Evolutionary conservation across 2,329 filamentous ascomycete species (phyloP), one percentile per base, ranked within the genome.

Genomic region (Pseudogymnoascus sp.): DNA sequence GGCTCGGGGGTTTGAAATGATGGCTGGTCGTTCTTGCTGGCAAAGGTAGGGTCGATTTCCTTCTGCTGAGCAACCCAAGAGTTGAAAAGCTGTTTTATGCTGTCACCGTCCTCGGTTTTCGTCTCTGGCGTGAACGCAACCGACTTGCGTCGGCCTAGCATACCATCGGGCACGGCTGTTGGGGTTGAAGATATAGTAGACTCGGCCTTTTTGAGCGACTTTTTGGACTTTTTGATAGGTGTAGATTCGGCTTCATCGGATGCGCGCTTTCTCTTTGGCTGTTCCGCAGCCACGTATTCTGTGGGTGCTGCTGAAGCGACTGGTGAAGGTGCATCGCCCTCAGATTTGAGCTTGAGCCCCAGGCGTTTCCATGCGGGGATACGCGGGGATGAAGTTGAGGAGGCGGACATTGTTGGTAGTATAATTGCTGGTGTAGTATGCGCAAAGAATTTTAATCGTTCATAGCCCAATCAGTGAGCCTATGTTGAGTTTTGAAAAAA

Each of bases 101-200:
- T 83, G 65, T 81, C 78, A 18, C 81, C 83, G 72, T 88, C 84
- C 53, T 80, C 74, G 5, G 73, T 75, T 70, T 89, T 88, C 2
- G 84, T 86, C 60, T 87, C 85, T 6, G 82, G 78, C 1, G 85
- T 83, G 71, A 89, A 89, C 1, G 84, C 82, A 7, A 89, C 86
- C 3, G 83, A 85, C 71, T 88, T 88, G 66, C 76, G 77, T 40
- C 70, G 70, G 62, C 64, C 66, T 28, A 70, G 62, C 21, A 65
- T 64, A 11, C 70, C 70, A 38, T 70, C 71, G 28, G 50, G 50
- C 50, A 56, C 50, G 5, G n/a, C 46, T 64, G 62, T 63, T 69
- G 72, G 67, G 67, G 68, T 62, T 62, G 66, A 59, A 53, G 62
- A 46, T 14, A 66, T 62, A 61, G 44, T 56, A 61, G 53, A 37